Conservation (phyloP, 176 grass and related monocot genomes). For the Hsuehochloa calcarea region DNA sequence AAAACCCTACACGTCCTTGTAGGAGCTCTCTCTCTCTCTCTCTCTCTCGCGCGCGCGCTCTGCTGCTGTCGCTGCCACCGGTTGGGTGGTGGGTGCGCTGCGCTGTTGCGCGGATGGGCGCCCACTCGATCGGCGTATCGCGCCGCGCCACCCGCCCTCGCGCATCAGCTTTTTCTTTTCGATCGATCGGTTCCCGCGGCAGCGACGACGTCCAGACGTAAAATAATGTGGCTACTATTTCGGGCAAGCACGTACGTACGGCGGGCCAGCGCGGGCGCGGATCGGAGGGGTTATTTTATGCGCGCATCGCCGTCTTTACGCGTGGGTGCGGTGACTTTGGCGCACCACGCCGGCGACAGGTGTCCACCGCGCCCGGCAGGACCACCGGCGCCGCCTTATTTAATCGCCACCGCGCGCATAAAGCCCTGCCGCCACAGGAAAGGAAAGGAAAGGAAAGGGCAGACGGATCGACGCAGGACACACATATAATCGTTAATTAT, state of each 20-base stretch:
- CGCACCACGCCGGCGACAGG: conserved; percentile 46
- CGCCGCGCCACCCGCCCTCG: background rate
- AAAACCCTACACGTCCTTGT: background rate
- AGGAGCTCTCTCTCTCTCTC: no score
- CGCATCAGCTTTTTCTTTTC: background rate
- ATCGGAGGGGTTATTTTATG: conserved; percentile 32
- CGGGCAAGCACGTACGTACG: conserved; percentile 42
- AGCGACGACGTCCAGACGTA: background rate
- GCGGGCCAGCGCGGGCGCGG: background rate
- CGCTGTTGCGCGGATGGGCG: background rate
- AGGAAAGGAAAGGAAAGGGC: conserved; percentile 24
- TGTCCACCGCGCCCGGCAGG: conserved; percentile 20
- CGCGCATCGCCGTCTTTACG: conserved; percentile 29
- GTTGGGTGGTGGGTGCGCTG: background rate
- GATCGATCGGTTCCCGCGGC: background rate
- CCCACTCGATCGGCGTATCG: background rate
- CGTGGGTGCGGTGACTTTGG: conserved; percentile 46
- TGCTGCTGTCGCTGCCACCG: conserved; percentile 18
- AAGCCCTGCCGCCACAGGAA: conserved; percentile 17
- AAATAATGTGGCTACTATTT: conserved; percentile 31
- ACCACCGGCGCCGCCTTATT: conserved; percentile 33
- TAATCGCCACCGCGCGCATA: conserved; percentile 15
- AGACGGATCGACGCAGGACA: background rate
- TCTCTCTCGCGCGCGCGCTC: background rate
- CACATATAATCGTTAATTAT: background rate